Evolutionary conservation across 257 asterid genomes (phyloP).

Genomic region (Pogostemon cablin): DNA sequence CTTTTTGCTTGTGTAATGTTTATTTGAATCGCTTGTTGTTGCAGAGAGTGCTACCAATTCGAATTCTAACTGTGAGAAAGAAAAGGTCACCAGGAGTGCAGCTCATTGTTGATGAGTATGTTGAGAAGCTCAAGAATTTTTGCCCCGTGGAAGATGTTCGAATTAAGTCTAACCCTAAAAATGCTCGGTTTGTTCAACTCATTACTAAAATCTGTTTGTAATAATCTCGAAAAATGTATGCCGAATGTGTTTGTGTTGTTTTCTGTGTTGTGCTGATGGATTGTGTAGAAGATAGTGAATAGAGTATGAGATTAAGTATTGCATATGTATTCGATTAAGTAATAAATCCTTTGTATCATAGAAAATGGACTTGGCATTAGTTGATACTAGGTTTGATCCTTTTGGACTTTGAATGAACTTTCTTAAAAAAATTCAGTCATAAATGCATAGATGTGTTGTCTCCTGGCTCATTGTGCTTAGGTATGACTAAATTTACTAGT

Average conservation of each 20-base stretch:
- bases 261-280: neutral
- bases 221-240: slow-evolving; percentile 13
- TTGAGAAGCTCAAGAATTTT: slow-evolving; percentile 63
- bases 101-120: slow-evolving; percentile 69
- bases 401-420: slow-evolving; percentile 2
- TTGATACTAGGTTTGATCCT: neutral
- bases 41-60: slow-evolving; percentile 78
- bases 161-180: slow-evolving; percentile 77
- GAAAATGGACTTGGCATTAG: neutral
- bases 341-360: neutral
- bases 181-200: slow-evolving; percentile 61
- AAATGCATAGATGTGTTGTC: neutral
- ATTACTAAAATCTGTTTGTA: neutral
- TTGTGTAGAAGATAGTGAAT: neutral
- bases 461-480: slow-evolving; percentile 7
- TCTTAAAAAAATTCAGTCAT: neutral
- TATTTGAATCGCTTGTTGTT: slow-evolving; percentile 17
- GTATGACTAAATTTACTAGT: neutral
- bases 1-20: neutral
- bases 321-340: neutral
- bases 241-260: neutral
- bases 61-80: slow-evolving; percentile 82
- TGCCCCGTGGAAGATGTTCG: slow-evolving; percentile 76
- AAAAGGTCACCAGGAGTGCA: slow-evolving; percentile 77
- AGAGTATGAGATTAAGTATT: neutral